These are phyloP conservation scores for Saturnispora besseyi DNA, from an alignment of 805 yeast genomes.

Conservation along the genomic window DNA sequence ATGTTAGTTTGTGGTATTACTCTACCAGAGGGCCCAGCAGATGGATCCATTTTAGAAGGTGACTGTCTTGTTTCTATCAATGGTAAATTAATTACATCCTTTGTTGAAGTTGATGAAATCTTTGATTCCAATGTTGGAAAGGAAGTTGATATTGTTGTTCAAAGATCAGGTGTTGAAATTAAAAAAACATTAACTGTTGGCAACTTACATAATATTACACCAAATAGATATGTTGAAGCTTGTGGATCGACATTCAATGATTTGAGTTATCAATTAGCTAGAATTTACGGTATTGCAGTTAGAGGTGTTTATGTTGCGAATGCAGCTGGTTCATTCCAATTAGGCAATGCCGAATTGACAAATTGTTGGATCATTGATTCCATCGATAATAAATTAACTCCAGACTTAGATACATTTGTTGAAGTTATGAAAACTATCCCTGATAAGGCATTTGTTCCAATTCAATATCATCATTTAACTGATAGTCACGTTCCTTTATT, in stretches of 20 bases:
- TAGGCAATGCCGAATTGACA: conserved; percentile 43
- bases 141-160: conserved; percentile 46
- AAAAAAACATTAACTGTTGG: conserved; percentile 48
- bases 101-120: conserved; percentile 74
- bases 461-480: conserved; percentile 65
- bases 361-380: conserved; percentile 78
- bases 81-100: conserved; percentile 53
- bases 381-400: conserved; percentile 64
- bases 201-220: conserved; percentile 75
- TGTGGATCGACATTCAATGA: conserved; percentile 85
- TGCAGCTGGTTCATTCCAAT: conserved; percentile 67
- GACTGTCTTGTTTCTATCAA: conserved; percentile 73
- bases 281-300: conserved; percentile 75
- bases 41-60: conserved; percentile 66
- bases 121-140: conserved; percentile 64
- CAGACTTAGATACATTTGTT: conserved; percentile 66
- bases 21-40: conserved; percentile 80
- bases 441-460: conserved; percentile 61
- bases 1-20: conserved; percentile 75
- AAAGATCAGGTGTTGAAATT: conserved; percentile 64
- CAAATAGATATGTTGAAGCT: conserved; percentile 69
- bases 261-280: conserved; percentile 80
- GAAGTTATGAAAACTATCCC: conserved; percentile 73
- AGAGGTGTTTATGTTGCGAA: conserved; percentile 74
- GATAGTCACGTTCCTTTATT: conserved; percentile 70